A percentile compares a stretch with the other conserved stretches of the same genome.
phyloP scores from a whole-genome alignment of 2,329 filamentous ascomycete genomes.

The Colletotrichum camelliae region DNA sequence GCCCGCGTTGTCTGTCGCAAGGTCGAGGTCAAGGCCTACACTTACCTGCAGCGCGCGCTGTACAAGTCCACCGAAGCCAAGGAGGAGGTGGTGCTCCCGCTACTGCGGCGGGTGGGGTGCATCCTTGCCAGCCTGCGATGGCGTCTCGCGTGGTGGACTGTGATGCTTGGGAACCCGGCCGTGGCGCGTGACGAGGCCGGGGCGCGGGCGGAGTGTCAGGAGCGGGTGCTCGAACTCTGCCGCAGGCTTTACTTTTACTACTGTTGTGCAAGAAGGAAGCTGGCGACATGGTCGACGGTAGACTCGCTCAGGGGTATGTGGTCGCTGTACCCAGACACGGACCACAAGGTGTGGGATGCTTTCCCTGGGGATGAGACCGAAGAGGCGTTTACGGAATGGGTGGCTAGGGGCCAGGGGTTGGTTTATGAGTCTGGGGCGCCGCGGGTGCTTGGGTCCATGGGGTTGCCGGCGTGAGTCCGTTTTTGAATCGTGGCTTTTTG shows the following conservation, averaged over 20 bases:
- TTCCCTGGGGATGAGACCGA: slow-evolving; percentile 42
- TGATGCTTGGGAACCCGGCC: slow-evolving; percentile 35
- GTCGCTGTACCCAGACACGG: slow-evolving; percentile 45
- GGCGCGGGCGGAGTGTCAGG: slow-evolving; percentile 41
- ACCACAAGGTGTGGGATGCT: slow-evolving; percentile 43
- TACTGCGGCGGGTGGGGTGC: slow-evolving; percentile 9
- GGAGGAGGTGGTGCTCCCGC: slow-evolving; percentile 32
- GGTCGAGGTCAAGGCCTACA: slow-evolving; percentile 49
- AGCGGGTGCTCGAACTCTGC: slow-evolving; percentile 44
- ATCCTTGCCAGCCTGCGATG: slow-evolving; percentile 44
- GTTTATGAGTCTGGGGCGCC: slow-evolving; percentile 43
- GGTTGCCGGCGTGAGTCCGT: neutral
- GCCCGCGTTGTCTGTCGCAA: slow-evolving; percentile 50
- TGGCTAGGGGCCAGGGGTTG: slow-evolving; percentile 40
- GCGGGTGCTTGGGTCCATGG: neutral
- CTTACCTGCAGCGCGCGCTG: slow-evolving; percentile 41
- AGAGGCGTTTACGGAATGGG: slow-evolving; percentile 44
- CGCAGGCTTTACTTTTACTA: slow-evolving; percentile 51
- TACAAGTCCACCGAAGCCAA: neutral
- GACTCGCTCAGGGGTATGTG: slow-evolving; percentile 39
- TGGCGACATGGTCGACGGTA: slow-evolving; percentile 40
- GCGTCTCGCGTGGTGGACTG: slow-evolving; percentile 49
- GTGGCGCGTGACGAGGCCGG: slow-evolving; percentile 35
- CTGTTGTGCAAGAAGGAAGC: slow-evolving; percentile 44
- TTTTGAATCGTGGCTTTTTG: neutral